Base-by-base conservation (phyloP, 2,329 filamentous ascomycete species). In the Neonectria ditissima region DNA sequence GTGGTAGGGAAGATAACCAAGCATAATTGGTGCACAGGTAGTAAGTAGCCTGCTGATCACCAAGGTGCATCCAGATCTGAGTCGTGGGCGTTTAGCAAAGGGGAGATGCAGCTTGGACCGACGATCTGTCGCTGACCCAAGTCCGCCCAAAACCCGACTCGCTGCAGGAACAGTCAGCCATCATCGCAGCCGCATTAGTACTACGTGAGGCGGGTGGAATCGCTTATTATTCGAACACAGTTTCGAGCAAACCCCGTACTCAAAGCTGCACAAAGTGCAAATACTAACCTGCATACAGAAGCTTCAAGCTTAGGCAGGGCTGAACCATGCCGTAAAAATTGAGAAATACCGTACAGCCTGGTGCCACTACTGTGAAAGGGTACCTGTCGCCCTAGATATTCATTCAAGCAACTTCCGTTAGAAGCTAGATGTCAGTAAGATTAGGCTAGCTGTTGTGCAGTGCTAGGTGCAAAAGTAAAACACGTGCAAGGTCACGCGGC, bases 401-500 rank as follows among this genome's bases (percentile, higher is more conserved):
- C n/a, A n/a, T n/a, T n/a, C n/a, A n/a, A n/a, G n/a, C n/a, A n/a
- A n/a, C n/a, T n/a, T n/a, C n/a, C n/a, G n/a, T n/a, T n/a, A n/a
- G n/a, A n/a, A n/a, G n/a, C n/a, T n/a, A n/a, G n/a, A n/a, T n/a
- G n/a, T n/a, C n/a, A n/a, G n/a, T n/a, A n/a, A n/a, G n/a, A n/a
- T n/a, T n/a, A n/a, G n/a, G n/a, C n/a, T n/a, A n/a, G n/a, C n/a
- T n/a, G n/a, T n/a, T n/a, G n/a, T n/a, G n/a, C n/a, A n/a, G n/a
- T n/a, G n/a, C n/a, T n/a, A n/a, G n/a, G n/a, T n/a, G n/a, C 7
- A 32, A 63, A 59, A 59, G 51, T 34, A 55, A 51, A 47, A 37
- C 61, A 63, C 61, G 61, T 63, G 61, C 26, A 63, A 18, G 50
- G 53, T 65, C 62, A 65, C 62, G 57, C 53, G 62, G 30, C 30